A percentile compares a stretch with the other conserved stretches of the same genome.
phyloP scores from a whole-genome alignment of 768 basidiomycete species.

The Rhodotorula kratochvilovae region DNA sequence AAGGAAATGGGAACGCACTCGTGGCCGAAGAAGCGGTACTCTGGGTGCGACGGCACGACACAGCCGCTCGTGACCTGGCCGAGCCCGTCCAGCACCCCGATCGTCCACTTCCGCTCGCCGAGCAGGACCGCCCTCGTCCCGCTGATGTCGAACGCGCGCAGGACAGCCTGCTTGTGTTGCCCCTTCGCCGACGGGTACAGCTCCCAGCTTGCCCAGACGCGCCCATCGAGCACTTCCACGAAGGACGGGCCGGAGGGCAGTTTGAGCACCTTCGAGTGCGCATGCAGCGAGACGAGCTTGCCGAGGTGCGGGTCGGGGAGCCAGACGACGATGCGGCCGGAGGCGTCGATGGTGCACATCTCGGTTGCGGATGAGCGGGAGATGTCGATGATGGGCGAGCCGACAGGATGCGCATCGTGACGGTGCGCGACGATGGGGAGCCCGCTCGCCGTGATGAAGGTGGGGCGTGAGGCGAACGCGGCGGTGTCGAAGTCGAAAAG shows the following conservation, averaged over 20 bases:
- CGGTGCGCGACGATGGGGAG: not conserved
- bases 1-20: not conserved
- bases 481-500: slow-evolving; percentile 16
- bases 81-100: not conserved
- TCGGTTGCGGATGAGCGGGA: not conserved
- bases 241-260: not conserved
- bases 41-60: slow-evolving; percentile 1
- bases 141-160: slow-evolving; percentile 1
- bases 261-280: not conserved
- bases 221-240: not conserved
- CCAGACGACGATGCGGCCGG: slow-evolving; percentile 25
- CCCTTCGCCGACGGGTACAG: not conserved
- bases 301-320: not conserved
- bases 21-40: slow-evolving; percentile 17
- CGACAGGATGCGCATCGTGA: slow-evolving; percentile 21
- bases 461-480: not conserved
- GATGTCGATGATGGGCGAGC: not conserved
- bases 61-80: slow-evolving; percentile 2
- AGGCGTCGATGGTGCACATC: slow-evolving; percentile 23
- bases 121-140: not conserved
- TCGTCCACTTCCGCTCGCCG: not conserved
- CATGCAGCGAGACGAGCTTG: slow-evolving; percentile 10
- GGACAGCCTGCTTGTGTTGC: not conserved
- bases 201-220: slow-evolving; percentile 1
- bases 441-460: not conserved